These are phyloP conservation scores for Coemansia sp. DNA, from an alignment of 192 early-diverging fungal species.

Conservation along the genomic window DNA sequence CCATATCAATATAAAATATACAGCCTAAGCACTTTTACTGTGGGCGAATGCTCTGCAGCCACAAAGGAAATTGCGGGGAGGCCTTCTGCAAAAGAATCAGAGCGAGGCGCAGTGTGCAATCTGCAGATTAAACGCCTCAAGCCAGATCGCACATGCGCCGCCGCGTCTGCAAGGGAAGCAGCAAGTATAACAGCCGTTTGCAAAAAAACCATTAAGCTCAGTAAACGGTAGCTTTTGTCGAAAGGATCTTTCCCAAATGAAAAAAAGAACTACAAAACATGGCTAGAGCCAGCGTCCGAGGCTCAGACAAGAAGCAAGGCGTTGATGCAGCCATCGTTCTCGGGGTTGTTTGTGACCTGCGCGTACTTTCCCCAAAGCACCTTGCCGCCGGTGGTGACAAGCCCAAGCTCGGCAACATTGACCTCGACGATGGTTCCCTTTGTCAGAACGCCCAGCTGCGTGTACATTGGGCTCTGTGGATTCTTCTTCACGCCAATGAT, in stretches of 20 bases:
- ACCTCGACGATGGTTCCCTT: constrained; percentile 98
- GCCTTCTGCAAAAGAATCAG: too few species aligned
- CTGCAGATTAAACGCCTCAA: too few species aligned
- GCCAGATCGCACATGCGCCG: too few species aligned
- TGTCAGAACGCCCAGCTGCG: constrained; percentile 95
- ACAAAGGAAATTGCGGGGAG: too few species aligned
- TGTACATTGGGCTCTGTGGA: constrained; percentile 93
- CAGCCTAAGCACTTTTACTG: too few species aligned
- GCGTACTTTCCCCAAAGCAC: constrained; percentile 99
- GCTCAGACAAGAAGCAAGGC: constrained; percentile 86
- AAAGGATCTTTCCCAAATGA: not conserved
- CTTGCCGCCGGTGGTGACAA: constrained; percentile 96
- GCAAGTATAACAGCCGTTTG: too few species aligned
- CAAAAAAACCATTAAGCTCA: too few species aligned
- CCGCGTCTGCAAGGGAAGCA: too few species aligned
- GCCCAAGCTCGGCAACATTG: constrained; percentile 92
- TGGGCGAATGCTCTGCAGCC: not conserved
- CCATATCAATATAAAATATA: not conserved
- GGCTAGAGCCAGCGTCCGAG: not conserved
- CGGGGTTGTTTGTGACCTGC: constrained; percentile 97
- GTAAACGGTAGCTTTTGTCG: too few species aligned
- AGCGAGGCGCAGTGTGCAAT: too few species aligned
- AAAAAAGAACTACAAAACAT: not conserved
- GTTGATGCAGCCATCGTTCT: constrained; percentile 96
- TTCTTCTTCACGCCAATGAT: constrained; percentile 99